Evolutionary conservation across 78 protist species (phyloP).

Genomic region (Dictyostelium brefeldianum): DNA sequence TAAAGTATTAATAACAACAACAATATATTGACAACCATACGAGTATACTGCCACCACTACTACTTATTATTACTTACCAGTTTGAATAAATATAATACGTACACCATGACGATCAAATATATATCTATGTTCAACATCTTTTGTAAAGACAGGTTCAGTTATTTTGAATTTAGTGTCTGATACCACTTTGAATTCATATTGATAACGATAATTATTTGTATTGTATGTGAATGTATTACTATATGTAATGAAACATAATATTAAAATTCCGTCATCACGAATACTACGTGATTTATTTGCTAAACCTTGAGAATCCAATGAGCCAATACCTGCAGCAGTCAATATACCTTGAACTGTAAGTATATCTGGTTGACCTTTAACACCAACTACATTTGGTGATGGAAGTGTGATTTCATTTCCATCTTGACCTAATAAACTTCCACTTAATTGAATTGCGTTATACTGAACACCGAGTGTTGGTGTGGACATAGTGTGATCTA

Average conservation of each 20-base stretch:
- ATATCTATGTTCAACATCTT: conserved; percentile 11
- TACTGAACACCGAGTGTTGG: conserved; percentile 55
- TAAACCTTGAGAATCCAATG: conserved; percentile 36
- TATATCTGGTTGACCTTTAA: conserved; percentile 39
- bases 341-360: conserved; percentile 37
- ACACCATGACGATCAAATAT: conserved; percentile 82
- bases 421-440: not conserved
- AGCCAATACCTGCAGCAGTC: conserved; percentile 45
- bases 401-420: conserved; percentile 19
- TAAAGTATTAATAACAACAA: too few species aligned
- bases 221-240: conserved; percentile 51
- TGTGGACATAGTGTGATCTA: conserved; percentile 62
- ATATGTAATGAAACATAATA: conserved; percentile 54
- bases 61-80: conserved; percentile 29
- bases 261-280: conserved; percentile 63
- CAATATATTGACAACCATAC: too few species aligned
- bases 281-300: conserved; percentile 29
- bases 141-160: conserved; percentile 40
- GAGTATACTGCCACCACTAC: too few species aligned
- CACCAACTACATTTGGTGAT: conserved; percentile 49
- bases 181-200: conserved; percentile 42
- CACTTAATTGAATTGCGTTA: conserved; percentile 45
- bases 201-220: conserved; percentile 51
- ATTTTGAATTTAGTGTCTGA: conserved; percentile 63
- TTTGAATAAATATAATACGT: conserved; percentile 63